phyloP scores from a whole-genome alignment of 2,329 filamentous ascomycete genomes.

The Pestalotiopsis sp. region DNA sequence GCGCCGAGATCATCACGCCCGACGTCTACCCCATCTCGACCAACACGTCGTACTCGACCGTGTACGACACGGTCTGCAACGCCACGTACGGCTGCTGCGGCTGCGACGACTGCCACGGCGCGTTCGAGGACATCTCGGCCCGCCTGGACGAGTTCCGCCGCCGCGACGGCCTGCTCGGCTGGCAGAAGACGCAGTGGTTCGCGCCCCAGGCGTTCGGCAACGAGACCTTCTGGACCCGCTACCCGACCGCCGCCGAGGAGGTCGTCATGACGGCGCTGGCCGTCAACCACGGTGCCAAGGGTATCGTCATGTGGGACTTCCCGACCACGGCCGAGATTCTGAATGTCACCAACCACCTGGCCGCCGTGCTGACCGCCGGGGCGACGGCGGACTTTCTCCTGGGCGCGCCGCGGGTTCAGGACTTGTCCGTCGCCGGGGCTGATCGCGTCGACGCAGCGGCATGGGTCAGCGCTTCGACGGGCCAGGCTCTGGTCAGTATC shows the following conservation, averaged over 20 bases:
- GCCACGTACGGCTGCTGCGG: slow-evolving; percentile 55
- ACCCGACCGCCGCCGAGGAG: slow-evolving; percentile 47
- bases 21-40: slow-evolving; percentile 53
- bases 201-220: slow-evolving; percentile 53
- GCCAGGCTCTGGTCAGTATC: slow-evolving; percentile 18
- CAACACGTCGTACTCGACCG: slow-evolving; percentile 45
- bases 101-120: slow-evolving; percentile 51
- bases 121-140: slow-evolving; percentile 44
- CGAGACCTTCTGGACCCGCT: slow-evolving; percentile 47
- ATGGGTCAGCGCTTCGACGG: slow-evolving; percentile 36
- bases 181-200: slow-evolving; percentile 48
- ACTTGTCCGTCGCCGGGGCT: slow-evolving; percentile 26
- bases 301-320: slow-evolving; percentile 51
- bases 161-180: slow-evolving; percentile 43
- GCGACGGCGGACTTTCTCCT: slow-evolving; percentile 40
- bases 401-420: slow-evolving; percentile 27
- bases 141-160: slow-evolving; percentile 43
- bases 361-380: slow-evolving; percentile 37
- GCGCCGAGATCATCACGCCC: slow-evolving; percentile 53
- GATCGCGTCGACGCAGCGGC: slow-evolving; percentile 40
- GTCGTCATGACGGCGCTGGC: slow-evolving; percentile 48
- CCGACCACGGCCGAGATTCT: slow-evolving; percentile 39
- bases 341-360: slow-evolving; percentile 38
- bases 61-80: slow-evolving; percentile 51
- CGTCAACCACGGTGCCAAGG: slow-evolving; percentile 53